These are phyloP conservation scores for Yarrowia sp. DNA, from an alignment of 805 yeast species.

Conservation along the genomic window DNA sequence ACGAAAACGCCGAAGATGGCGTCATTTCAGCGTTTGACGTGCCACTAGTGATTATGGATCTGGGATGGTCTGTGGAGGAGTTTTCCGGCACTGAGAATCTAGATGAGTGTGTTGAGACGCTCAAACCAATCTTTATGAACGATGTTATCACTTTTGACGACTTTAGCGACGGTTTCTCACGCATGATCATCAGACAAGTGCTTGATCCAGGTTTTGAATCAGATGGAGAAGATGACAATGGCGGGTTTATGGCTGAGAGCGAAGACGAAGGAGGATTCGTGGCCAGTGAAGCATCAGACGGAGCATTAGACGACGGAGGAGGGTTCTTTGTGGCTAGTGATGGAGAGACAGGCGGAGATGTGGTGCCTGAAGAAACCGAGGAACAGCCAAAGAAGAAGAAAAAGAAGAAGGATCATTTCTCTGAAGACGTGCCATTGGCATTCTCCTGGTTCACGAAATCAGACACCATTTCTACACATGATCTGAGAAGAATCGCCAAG, in stretches of 20 bases:
- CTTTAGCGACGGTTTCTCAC: conserved; percentile 14
- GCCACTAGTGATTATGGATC: conserved; percentile 11
- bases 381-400: not conserved
- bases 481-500: conserved; percentile 34
- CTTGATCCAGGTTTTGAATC: not conserved
- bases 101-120: conserved; percentile 1
- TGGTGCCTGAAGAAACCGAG: not conserved
- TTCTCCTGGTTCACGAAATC: conserved; percentile 27
- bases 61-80: conserved; percentile 25
- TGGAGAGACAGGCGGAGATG: not conserved
- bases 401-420: not conserved
- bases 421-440: not conserved
- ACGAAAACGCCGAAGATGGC: conserved; percentile 8
- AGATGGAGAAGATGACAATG: not conserved
- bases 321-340: conserved; percentile 1
- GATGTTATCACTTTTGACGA: conserved; percentile 4
- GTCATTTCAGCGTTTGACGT: conserved; percentile 9
- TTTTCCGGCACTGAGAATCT: conserved; percentile 1
- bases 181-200: conserved; percentile 15
- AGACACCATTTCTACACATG: conserved; percentile 33
- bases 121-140: not conserved
- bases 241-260: not conserved
- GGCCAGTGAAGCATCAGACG: not conserved
- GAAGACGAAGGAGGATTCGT: conserved; percentile 4
- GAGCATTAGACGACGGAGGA: not conserved